Evolutionary conservation across 495 filamentous ascomycete genomes (phyloP).

Genomic region (Cercophora scortea): DNA sequence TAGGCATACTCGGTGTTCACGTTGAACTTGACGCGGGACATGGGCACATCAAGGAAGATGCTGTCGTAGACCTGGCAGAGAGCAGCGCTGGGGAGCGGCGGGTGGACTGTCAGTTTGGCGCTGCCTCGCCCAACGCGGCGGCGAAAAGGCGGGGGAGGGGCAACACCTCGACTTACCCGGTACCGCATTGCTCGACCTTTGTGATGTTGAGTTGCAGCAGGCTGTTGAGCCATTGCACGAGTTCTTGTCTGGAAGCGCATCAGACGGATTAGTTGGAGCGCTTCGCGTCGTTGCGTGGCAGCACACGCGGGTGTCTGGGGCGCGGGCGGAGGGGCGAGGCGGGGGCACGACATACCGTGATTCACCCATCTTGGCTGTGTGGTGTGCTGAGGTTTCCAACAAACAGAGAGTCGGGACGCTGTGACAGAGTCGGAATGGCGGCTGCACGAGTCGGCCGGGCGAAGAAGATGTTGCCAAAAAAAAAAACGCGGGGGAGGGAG

Average conservation of each 20-base stretch:
- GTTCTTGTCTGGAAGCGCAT: constrained; percentile 68
- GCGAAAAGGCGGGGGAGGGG: constrained; percentile 26
- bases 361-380: constrained; percentile 30
- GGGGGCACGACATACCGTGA: constrained; percentile 21
- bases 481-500: too few relatives aligned
- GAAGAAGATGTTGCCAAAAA: too few relatives aligned
- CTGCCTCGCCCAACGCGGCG: constrained; percentile 3
- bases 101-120: constrained; percentile 4
- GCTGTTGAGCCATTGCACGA: constrained; percentile 94
- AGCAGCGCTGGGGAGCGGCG: constrained; percentile 67
- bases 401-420: not conserved
- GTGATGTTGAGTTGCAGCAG: constrained; percentile 95
- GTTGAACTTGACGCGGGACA: constrained; percentile 96
- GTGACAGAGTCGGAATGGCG: too few relatives aligned
- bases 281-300: not conserved
- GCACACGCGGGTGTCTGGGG: not conserved
- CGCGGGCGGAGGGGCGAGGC: not conserved
- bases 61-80: constrained; percentile 96
- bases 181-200: constrained; percentile 98
- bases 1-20: constrained; percentile 96
- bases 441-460: too few relatives aligned
- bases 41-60: constrained; percentile 93
- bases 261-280: constrained; percentile 7
- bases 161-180: constrained; percentile 61
- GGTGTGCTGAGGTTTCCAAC: constrained; percentile 3